Evolutionary conservation across 345 rosid genomes (phyloP).

Genomic region (Pseudoturritis turrita): DNA sequence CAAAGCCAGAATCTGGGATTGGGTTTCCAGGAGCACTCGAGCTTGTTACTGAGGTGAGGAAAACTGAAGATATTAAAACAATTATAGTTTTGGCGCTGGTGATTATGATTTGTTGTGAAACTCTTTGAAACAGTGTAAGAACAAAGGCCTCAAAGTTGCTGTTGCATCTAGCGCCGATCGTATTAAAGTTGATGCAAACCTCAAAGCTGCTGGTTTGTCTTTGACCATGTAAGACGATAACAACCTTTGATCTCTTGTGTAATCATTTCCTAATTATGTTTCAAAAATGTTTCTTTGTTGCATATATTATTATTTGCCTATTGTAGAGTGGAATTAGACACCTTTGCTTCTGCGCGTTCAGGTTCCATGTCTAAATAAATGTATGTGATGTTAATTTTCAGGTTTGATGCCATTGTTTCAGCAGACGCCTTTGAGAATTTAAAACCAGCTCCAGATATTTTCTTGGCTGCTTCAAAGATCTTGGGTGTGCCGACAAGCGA

Average conservation of each 20-base stretch:
- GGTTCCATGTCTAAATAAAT: background rate
- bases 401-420: slow-evolving; percentile 97
- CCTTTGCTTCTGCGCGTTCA: no score
- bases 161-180: slow-evolving; percentile 98
- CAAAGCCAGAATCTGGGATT: slow-evolving; percentile 92
- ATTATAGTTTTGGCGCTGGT: background rate
- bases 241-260: background rate
- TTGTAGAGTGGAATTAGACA: background rate
- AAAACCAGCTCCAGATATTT: slow-evolving; percentile 97
- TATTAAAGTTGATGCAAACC: slow-evolving; percentile 90
- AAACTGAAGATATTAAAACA: background rate
- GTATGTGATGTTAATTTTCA: slow-evolving; percentile 29
- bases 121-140: slow-evolving; percentile 61
- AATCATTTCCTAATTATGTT: background rate
- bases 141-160: slow-evolving; percentile 83
- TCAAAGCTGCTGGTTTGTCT: slow-evolving; percentile 81
- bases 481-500: slow-evolving; percentile 69
- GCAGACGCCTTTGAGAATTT: slow-evolving; percentile 97
- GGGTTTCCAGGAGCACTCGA: slow-evolving; percentile 95
- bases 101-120: background rate
- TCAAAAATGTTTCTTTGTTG: background rate
- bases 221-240: slow-evolving; percentile 51
- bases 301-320: background rate
- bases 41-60: slow-evolving; percentile 75
- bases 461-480: slow-evolving; percentile 87